phyloP scores from a whole-genome alignment of 305 asterid species.

The Rubia balearica region DNA sequence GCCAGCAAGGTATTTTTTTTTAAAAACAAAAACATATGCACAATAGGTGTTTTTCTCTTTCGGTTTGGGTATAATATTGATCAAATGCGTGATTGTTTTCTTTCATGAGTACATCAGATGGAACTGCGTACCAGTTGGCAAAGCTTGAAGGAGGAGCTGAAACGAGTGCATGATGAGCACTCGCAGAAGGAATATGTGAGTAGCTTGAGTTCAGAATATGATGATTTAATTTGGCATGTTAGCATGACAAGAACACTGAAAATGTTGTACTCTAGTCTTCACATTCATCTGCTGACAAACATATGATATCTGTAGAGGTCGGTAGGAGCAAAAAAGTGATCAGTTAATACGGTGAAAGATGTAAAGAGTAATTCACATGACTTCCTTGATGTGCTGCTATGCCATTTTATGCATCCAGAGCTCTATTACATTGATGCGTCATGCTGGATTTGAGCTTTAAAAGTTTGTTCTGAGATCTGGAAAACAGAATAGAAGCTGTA shows the following conservation, averaged over 20 bases:
- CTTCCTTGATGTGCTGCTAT: neutral
- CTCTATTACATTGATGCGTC: neutral
- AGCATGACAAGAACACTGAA: neutral
- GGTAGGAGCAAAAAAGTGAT: neutral
- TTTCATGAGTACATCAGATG: slow-evolving; percentile 19
- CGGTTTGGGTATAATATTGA: neutral
- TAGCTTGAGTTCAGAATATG: neutral
- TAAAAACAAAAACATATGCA: neutral
- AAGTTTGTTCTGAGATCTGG: neutral
- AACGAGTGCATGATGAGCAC: slow-evolving; percentile 23
- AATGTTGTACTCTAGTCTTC: neutral
- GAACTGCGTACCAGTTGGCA: slow-evolving; percentile 28
- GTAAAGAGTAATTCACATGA: neutral
- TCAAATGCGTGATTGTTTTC: neutral
- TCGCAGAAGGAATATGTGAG: slow-evolving; percentile 30
- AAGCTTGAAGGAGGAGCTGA: slow-evolving; percentile 32
- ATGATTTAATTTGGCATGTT: neutral
- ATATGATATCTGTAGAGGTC: neutral
- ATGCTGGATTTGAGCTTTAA: neutral
- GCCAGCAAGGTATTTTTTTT: slow-evolving; percentile 24
- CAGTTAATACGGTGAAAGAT: neutral
- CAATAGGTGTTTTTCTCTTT: neutral
- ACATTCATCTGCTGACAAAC: neutral
- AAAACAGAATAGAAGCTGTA: neutral
- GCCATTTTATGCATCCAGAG: neutral